Conservation (phyloP, 1,284 basidiomycete genomes). For the Pascua sp. region DNA sequence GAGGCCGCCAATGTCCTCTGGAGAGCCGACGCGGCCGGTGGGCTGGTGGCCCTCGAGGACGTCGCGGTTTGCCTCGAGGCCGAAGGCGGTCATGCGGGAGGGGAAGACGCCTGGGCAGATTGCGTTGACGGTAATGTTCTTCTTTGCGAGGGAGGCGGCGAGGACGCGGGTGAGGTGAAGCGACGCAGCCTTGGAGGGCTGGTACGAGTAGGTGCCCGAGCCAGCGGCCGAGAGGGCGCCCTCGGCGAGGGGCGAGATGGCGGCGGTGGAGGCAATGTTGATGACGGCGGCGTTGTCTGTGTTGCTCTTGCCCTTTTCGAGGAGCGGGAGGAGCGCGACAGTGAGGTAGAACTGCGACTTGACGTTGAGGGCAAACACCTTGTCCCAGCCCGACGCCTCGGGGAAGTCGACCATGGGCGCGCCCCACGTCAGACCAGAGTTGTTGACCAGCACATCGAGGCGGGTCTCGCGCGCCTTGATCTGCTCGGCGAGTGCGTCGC, state of each 20-base stretch:
- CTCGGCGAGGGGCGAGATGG: constrained; percentile 21
- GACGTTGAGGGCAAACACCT: constrained; percentile 23
- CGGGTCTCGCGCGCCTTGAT: constrained; percentile 19
- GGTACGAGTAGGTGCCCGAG: constrained; percentile 23
- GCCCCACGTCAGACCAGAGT: constrained; percentile 30
- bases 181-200: constrained; percentile 19
- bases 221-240: constrained; percentile 21
- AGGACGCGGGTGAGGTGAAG: constrained; percentile 28
- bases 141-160: constrained; percentile 24
- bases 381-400: constrained; percentile 21
- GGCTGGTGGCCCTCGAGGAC: constrained; percentile 17
- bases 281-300: constrained; percentile 23
- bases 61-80: constrained; percentile 24
- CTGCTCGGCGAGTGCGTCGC: constrained; percentile 14
- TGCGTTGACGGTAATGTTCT: constrained; percentile 37
- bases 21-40: constrained; percentile 33
- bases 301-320: constrained; percentile 21
- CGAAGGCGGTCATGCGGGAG: constrained; percentile 32
- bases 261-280: constrained; percentile 31
- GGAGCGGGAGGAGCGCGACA: constrained; percentile 25
- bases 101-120: constrained; percentile 39
- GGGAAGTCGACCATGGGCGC: constrained; percentile 22
- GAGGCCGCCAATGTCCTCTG: constrained; percentile 39
- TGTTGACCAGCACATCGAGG: constrained; percentile 45
- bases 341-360: constrained; percentile 28